Evolutionary conservation across 2,329 filamentous ascomycete species (phyloP), one percentile per base, ranked within the genome.

Genomic region (Phoma herbarum): DNA sequence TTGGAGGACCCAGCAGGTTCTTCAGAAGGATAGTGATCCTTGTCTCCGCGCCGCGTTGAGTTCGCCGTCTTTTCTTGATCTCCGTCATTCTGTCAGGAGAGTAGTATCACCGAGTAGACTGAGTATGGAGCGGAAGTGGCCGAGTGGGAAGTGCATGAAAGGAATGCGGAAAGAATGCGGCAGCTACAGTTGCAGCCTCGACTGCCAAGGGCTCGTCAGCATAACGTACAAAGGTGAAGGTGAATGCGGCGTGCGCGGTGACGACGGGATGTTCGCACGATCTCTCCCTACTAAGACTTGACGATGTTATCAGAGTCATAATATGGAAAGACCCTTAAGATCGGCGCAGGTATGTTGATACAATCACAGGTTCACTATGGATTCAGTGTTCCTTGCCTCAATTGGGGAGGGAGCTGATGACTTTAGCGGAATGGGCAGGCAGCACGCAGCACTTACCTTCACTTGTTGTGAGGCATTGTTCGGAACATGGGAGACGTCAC

Each of bases 401-500:
- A 16, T 39, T 7, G 9, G 18, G 35, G 16, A 10, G 1, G 20
- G 20, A 8, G 9, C 22, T 42, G 39, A 8, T 4, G 10, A 25
- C 7, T 16, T 42, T 42, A 42, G 39, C 39, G 20, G 16, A 42
- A 23, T 25, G 22, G 22, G 20, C 39, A 42, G 12, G 39, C 39
- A 42, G 39, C 39, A 42, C 12, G 39, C 22, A 25, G 22, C 22
- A 42, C 39, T 42, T 18, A 42, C 39, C 39, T 42, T 25, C 22
- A 16, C 39, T 6, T 25, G 25, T 10, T n/a, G 22, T 7, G 10
- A 14, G 18, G 39, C 39, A 42, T 42, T 25, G 11, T 7, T 42
- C 6, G 5, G 16, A 22, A 42, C 20, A 23, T 42, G 22, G 11
- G 4, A n/a, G 14, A 42, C 39, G 39, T 64, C 64, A 66, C 64